Evolutionary conservation across 2,329 filamentous ascomycete genomes (phyloP).

Genomic region (Sporothrix brasiliensis): DNA sequence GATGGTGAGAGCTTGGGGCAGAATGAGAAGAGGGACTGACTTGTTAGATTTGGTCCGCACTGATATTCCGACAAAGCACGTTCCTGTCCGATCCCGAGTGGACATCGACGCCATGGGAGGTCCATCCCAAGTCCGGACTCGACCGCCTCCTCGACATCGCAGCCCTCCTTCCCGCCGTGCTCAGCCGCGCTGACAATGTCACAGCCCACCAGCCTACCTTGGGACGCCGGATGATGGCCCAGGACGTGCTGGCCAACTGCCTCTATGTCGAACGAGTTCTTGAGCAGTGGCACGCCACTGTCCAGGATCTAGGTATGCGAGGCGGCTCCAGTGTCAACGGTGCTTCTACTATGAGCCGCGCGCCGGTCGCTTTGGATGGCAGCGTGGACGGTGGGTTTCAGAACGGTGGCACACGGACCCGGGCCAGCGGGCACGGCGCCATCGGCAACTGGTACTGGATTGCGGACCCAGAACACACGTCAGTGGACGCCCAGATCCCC

Average conservation of each 20-base stretch:
- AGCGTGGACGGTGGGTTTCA: not conserved
- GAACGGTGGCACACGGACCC: not conserved
- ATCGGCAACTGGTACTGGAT: conserved; percentile 45
- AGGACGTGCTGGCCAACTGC: conserved; percentile 54
- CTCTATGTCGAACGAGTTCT: conserved; percentile 54
- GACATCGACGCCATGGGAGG: conserved; percentile 55
- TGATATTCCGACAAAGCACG: conserved; percentile 54
- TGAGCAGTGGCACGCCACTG: conserved; percentile 50
- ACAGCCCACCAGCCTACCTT: conserved; percentile 46
- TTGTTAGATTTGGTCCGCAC: conserved; percentile 50
- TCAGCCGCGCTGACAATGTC: conserved; percentile 51
- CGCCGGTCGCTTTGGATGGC: not conserved
- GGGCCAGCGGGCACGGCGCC: conserved; percentile 32
- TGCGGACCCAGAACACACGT: conserved; percentile 39
- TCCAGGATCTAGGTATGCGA: conserved; percentile 38
- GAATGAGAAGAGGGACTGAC: conserved; percentile 17
- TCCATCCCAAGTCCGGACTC: conserved; percentile 54
- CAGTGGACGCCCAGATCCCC: conserved; percentile 45
- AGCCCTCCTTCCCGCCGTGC: conserved; percentile 52
- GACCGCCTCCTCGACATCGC: conserved; percentile 58
- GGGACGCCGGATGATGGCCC: conserved; percentile 50
- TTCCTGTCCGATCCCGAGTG: conserved; percentile 58
- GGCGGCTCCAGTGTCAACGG: conserved; percentile 24
- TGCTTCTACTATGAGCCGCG: conserved; percentile 6
- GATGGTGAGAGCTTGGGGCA: not conserved